These are phyloP conservation scores for Solanum corneliomulleri DNA, from an alignment of 257 asterid species.

Conservation along the genomic window DNA sequence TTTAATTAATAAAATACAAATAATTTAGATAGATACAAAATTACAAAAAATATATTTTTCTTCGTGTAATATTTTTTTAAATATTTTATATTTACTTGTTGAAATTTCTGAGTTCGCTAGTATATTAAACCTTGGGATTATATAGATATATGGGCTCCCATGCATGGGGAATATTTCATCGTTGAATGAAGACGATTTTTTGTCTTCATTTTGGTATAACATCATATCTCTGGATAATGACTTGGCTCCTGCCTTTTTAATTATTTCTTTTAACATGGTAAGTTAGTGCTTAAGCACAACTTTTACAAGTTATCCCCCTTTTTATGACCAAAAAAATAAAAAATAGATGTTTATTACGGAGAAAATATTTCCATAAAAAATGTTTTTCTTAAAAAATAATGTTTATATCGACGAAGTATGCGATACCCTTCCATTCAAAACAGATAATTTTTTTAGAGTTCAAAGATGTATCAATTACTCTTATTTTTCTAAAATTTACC, in stretches of 20 bases:
- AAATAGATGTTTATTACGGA: not conserved
- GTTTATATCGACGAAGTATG: too few relatives aligned
- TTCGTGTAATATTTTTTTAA: too few relatives aligned
- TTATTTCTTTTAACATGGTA: not conserved
- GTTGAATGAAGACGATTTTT: constrained; percentile 25
- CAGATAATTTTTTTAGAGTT: too few relatives aligned
- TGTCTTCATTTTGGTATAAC: constrained; percentile 15
- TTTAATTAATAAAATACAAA: too few relatives aligned
- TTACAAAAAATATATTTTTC: too few relatives aligned
- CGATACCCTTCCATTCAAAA: too few relatives aligned
- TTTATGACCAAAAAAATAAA: not conserved
- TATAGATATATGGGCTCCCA: constrained; percentile 32
- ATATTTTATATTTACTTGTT: too few relatives aligned
- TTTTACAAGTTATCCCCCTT: not conserved
- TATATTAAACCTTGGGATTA: not conserved
- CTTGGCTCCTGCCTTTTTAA: not conserved
- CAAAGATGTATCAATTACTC: too few relatives aligned
- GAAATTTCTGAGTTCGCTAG: not conserved
- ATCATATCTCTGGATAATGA: not conserved
- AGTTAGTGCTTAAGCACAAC: not conserved
- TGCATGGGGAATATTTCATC: constrained; percentile 42
- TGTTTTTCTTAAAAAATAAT: too few relatives aligned
- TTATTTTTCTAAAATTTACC: too few relatives aligned
- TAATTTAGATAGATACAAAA: too few relatives aligned
- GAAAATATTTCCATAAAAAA: not conserved